These are phyloP conservation scores for Phytophthora hibernalis DNA, from an alignment of 352 stramenopile species.

Conservation along the genomic window DNA sequence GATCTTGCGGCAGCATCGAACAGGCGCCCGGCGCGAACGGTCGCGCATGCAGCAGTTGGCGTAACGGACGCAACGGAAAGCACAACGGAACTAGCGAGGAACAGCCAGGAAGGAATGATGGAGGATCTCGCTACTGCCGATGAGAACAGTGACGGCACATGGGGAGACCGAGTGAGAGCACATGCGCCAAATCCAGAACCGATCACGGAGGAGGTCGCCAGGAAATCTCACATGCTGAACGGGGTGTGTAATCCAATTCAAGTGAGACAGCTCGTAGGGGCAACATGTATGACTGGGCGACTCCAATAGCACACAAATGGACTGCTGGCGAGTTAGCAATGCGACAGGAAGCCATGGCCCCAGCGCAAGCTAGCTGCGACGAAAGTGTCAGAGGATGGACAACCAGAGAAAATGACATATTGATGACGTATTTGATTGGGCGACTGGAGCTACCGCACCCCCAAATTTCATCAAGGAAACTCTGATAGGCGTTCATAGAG, in stretches of 20 bases:
- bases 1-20: too few relatives aligned
- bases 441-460: background rate
- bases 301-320: too few relatives aligned
- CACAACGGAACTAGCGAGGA: too few relatives aligned
- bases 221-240: slow-evolving; percentile 1
- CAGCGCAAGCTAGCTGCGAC: background rate
- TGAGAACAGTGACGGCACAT: background rate
- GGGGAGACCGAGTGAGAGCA: background rate
- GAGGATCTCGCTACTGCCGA: too few relatives aligned
- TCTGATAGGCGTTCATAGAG: background rate
- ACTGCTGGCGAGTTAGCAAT: background rate
- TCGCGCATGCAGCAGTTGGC: too few relatives aligned
- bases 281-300: background rate
- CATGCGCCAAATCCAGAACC: background rate
- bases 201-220: too few relatives aligned
- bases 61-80: too few relatives aligned
- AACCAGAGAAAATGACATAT: background rate
- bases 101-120: too few relatives aligned
- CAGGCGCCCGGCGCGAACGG: background rate
- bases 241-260: slow-evolving; percentile 3
- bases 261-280: background rate
- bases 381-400: background rate
- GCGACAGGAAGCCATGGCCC: background rate
- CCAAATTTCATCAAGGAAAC: slow-evolving; percentile 11
- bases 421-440: background rate